Evolutionary conservation across 2,329 filamentous ascomycete species (phyloP).

Genomic region (Microdochium nivale): DNA sequence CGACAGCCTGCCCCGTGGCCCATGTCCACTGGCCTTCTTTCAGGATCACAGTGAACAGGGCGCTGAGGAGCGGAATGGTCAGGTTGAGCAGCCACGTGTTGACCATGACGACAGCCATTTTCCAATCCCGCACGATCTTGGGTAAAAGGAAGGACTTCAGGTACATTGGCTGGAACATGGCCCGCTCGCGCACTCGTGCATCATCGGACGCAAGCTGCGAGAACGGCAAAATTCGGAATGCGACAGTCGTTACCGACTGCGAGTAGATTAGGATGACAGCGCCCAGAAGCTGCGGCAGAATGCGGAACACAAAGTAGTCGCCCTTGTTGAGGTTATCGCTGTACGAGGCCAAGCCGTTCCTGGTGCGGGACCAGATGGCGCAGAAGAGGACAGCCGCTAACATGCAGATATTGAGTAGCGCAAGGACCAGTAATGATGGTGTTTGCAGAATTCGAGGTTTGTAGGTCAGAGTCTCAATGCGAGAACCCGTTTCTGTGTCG

Average conservation of each 20-base stretch:
- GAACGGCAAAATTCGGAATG: constrained; percentile 73
- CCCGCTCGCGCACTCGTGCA: constrained; percentile 48
- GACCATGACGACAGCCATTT: constrained; percentile 57
- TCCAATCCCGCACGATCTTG: constrained; percentile 50
- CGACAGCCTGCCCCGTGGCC: constrained; percentile 68
- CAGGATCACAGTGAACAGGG: constrained; percentile 59
- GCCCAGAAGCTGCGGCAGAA: constrained; percentile 72
- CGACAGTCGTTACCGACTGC: constrained; percentile 63
- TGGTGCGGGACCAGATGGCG: constrained; percentile 56
- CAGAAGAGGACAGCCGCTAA: constrained; percentile 63
- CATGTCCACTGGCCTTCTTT: constrained; percentile 60
- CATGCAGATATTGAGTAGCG: constrained; percentile 59
- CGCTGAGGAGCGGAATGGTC: constrained; percentile 72
- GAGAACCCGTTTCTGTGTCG: not conserved
- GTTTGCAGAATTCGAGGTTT: constrained; percentile 64
- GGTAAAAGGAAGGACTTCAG: constrained; percentile 61
- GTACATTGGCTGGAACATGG: constrained; percentile 60
- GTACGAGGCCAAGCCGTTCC: constrained; percentile 62
- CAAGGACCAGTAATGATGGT: constrained; percentile 51
- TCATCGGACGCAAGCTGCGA: constrained; percentile 62
- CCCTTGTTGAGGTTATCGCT: constrained; percentile 56
- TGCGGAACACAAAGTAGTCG: constrained; percentile 78
- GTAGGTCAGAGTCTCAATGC: constrained; percentile 47
- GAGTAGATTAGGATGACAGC: constrained; percentile 67
- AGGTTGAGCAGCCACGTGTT: constrained; percentile 73